Conservation (phyloP, 495 filamentous ascomycete genomes). For the Xylaria curta region DNA sequence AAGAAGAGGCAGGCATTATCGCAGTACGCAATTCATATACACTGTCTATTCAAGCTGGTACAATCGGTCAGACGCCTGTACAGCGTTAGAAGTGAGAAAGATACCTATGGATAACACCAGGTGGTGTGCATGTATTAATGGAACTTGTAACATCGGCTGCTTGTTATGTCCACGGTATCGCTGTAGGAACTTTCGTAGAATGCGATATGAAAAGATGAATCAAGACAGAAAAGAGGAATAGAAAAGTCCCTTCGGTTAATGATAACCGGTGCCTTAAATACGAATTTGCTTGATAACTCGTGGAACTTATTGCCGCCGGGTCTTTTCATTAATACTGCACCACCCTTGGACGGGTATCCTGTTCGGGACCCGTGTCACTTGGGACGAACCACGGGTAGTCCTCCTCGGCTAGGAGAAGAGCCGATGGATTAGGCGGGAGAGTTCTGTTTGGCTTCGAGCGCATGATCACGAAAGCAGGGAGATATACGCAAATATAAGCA, state of each 20-base stretch:
- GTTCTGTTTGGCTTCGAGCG: background rate
- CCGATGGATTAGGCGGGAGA: background rate
- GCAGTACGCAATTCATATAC: too few species aligned
- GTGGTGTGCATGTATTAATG: too few species aligned
- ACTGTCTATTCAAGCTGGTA: too few species aligned
- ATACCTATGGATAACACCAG: too few species aligned
- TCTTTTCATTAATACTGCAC: background rate
- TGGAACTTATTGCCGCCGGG: background rate
- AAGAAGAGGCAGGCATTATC: too few species aligned
- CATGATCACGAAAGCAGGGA: background rate
- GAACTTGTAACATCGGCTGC: too few species aligned
- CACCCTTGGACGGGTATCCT: background rate
- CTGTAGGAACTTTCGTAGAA: background rate
- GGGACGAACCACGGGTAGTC: background rate
- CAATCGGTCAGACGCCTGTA: too few species aligned
- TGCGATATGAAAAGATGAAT: background rate
- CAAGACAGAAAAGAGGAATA: background rate
- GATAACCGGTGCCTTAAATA: background rate
- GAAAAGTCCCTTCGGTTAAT: background rate
- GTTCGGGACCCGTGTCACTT: background rate
- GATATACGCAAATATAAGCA: too few species aligned
- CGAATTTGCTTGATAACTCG: background rate
- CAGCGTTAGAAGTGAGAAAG: too few species aligned
- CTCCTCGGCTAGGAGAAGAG: conserved; percentile 4
- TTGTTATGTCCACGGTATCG: background rate